Percentiles rank a stretch among this genome's conserved stretches.
phyloP scores from a whole-genome alignment of 805 yeast genomes.

The Teunomyces pallodes region DNA sequence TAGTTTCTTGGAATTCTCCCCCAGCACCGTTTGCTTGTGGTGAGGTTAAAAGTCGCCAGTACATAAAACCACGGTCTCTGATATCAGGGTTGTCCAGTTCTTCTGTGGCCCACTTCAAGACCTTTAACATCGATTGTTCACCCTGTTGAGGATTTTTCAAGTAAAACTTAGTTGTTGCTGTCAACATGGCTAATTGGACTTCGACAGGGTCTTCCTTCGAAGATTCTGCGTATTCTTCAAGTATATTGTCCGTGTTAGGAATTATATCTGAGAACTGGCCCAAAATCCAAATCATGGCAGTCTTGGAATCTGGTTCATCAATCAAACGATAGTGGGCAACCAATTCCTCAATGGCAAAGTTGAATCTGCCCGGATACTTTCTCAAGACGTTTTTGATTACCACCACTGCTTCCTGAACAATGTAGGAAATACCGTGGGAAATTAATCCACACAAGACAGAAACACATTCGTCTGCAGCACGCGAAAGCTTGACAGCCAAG shows the following conservation, averaged over 20 bases:
- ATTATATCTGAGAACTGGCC: slow-evolving; percentile 65
- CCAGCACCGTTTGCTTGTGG: slow-evolving; percentile 35
- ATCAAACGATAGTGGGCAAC: slow-evolving; percentile 41
- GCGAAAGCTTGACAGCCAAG: slow-evolving; percentile 71
- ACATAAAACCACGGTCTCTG: slow-evolving; percentile 80
- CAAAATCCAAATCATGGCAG: slow-evolving; percentile 78
- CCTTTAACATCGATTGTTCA: slow-evolving; percentile 54
- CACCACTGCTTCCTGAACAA: slow-evolving; percentile 76
- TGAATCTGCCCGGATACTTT: slow-evolving; percentile 62
- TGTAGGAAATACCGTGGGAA: slow-evolving; percentile 64
- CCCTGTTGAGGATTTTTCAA: slow-evolving; percentile 53
- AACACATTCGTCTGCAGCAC: slow-evolving; percentile 63
- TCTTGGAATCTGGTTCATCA: slow-evolving; percentile 74
- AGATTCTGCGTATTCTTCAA: slow-evolving; percentile 37
- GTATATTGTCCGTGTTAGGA: slow-evolving; percentile 39
- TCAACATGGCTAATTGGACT: slow-evolving; percentile 71
- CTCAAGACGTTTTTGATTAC: slow-evolving; percentile 76
- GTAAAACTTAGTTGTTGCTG: slow-evolving; percentile 72
- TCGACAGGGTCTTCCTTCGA: slow-evolving; percentile 66
- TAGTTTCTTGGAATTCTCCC: slow-evolving; percentile 37
- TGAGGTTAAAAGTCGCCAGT: slow-evolving; percentile 73
- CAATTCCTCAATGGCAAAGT: slow-evolving; percentile 27
- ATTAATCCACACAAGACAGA: slow-evolving; percentile 57
- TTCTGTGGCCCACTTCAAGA: slow-evolving; percentile 70
- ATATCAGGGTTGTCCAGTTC: slow-evolving; percentile 79